A percentile compares a stretch with the other conserved stretches of the same genome.
Conservation (phyloP, 441 rosid species). For the Pelargonium cotyledonis region DNA sequence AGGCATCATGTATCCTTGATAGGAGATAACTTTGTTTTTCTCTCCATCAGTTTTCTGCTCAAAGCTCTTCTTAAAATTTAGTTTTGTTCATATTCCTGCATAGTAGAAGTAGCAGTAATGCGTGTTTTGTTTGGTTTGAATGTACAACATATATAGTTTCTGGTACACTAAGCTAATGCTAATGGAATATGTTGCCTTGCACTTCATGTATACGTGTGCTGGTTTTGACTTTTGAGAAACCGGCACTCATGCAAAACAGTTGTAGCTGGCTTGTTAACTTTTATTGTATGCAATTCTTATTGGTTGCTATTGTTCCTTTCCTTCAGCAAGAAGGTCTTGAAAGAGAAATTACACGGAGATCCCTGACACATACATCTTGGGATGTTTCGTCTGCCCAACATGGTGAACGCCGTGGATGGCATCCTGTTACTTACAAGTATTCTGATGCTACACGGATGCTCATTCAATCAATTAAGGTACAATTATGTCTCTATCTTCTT, state of each 20-base stretch:
- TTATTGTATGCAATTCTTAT: background rate
- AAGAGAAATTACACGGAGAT: conserved; percentile 76
- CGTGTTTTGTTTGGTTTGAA: background rate
- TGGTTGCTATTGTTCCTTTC: background rate
- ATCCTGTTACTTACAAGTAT: conserved; percentile 81
- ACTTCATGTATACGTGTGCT: no score
- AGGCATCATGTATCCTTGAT: background rate
- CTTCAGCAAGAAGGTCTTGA: conserved; percentile 79
- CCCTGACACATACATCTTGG: conserved; percentile 86
- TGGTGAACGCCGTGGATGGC: conserved; percentile 96
- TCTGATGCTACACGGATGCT: conserved; percentile 78
- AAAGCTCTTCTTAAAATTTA: background rate
- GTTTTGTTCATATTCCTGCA: background rate
- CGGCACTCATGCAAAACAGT: background rate
- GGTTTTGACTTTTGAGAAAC: no score
- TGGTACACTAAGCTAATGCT: background rate
- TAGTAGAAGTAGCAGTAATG: background rate
- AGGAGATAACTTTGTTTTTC: background rate
- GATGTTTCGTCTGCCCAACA: conserved; percentile 75
- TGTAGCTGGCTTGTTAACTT: background rate
- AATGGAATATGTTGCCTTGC: background rate
- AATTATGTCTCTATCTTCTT: background rate
- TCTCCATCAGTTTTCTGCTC: background rate
- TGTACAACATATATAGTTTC: no score
- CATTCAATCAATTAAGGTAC: conserved; percentile 77